phyloP scores from a whole-genome alignment of 495 filamentous ascomycete species.

The Penicillium coffeae region DNA sequence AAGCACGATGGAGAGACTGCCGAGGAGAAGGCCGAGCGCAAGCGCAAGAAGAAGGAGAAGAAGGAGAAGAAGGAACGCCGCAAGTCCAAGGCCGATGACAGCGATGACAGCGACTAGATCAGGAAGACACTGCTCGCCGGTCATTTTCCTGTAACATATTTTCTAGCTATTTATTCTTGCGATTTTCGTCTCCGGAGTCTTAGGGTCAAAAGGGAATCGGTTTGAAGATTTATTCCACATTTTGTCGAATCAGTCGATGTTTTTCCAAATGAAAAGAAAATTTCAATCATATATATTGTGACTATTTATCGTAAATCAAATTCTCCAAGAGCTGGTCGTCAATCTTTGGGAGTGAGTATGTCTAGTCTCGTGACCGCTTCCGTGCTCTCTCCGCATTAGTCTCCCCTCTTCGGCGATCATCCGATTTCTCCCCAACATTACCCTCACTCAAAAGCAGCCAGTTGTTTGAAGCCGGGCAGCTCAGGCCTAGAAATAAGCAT shows the following conservation, averaged over 20 bases:
- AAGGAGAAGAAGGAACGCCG: constrained; percentile 69
- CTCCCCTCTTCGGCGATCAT: constrained; percentile 6
- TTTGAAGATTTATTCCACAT: constrained; percentile 19
- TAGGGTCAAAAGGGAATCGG: constrained; percentile 43
- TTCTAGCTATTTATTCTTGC: constrained; percentile 20
- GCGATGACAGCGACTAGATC: constrained; percentile 54
- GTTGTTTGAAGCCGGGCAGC: no score
- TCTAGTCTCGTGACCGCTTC: constrained; percentile 6
- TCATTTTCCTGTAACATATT: constrained; percentile 43
- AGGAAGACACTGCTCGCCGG: constrained; percentile 28
- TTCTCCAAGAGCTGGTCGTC: no score
- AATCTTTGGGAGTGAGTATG: neutral
- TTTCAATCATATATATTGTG: no score
- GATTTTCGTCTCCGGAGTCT: constrained; percentile 32
- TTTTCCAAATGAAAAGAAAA: neutral
- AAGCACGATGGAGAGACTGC: constrained; percentile 79
- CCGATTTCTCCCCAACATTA: no score
- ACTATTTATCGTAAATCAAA: no score
- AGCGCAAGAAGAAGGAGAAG: constrained; percentile 70
- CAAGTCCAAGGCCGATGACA: constrained; percentile 57
- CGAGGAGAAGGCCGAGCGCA: constrained; percentile 70
- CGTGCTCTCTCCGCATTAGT: constrained; percentile 24
- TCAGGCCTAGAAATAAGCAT: no score
- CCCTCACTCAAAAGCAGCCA: no score
- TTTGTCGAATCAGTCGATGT: constrained; percentile 7